These are phyloP conservation scores for Ustilago hordei DNA, from an alignment of 1,284 basidiomycete species.

Conservation along the genomic window DNA sequence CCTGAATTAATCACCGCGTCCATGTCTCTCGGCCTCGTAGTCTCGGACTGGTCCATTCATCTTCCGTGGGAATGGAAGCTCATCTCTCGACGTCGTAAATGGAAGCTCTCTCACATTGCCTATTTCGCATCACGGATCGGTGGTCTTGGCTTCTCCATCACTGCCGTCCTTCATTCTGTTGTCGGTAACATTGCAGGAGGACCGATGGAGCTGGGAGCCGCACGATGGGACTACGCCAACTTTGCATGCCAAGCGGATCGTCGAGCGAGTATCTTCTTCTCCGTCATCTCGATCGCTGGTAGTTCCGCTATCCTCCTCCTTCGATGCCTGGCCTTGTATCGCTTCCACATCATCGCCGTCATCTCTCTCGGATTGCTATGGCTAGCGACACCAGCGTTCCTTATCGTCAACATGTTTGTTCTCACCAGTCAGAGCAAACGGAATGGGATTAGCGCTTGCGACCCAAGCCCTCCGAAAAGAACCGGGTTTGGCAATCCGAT, in stretches of 20 bases:
- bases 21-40: constrained; percentile 44
- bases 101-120: constrained; percentile 56
- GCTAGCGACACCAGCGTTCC: constrained; percentile 41
- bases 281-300: constrained; percentile 46
- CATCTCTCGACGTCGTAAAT: constrained; percentile 35
- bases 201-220: constrained; percentile 28
- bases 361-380: constrained; percentile 39
- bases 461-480: constrained; percentile 27
- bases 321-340: constrained; percentile 44
- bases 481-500: constrained; percentile 20
- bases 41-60: constrained; percentile 51
- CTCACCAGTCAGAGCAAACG: constrained; percentile 41
- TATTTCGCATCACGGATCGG: constrained; percentile 52
- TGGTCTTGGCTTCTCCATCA: constrained; percentile 37
- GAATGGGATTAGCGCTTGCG: constrained; percentile 49
- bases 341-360: constrained; percentile 42
- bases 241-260: constrained; percentile 44
- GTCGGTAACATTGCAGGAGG: constrained; percentile 43
- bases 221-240: constrained; percentile 47
- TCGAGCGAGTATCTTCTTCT: constrained; percentile 41
- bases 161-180: constrained; percentile 35
- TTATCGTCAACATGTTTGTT: constrained; percentile 43
- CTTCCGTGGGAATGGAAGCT: constrained; percentile 52
- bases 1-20: constrained; percentile 44
- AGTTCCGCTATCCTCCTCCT: constrained; percentile 48